Evolutionary conservation across 805 yeast genomes (phyloP), one percentile per base, ranked within the genome.

Genomic region (Ogataea thermomethanolica): DNA sequence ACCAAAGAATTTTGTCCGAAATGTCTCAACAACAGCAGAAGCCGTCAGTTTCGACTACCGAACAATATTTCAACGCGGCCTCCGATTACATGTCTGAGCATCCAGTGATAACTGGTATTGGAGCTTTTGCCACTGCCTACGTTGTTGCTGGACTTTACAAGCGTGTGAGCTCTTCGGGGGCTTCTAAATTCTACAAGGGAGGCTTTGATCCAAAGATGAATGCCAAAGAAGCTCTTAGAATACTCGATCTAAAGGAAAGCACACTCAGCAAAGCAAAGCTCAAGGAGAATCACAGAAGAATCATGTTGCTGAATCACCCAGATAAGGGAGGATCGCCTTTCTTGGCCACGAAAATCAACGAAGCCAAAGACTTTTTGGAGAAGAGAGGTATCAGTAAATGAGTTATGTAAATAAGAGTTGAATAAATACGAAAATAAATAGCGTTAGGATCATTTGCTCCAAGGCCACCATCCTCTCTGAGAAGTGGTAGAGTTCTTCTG

Each of bases 271-370:
- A 76, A 62, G 74, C 79, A 44, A 80, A 73, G 54, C 70, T 89
- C 55, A 83, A 84, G 58, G 88, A 82, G 46, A 81, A 79, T 44
- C 96, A 90, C 59, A 77, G 96, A 65, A 71, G 71, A 53, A 81
- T 89, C 55, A 85, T 90, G 93, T 65, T 87, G 64, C 76, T 84
- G 35, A 90, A 90, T 61, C 97, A 90, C 59, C 97, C 97, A 8
- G 97, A 90, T 67, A 84, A 81, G 59, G 96, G 96, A 25, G 97
- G 97, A 2, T 83, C 95, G 8, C 85, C 95, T 21, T 88, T 76
- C 55, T 61, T 90, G 62, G 96, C 97, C 33, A 81, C 90, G 43
- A 90, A 90, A 69, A 83, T 90, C 46, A 90, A 90, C 61, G 96
- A 90, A 66, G 96, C 97, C 21, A 82, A 83, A 56, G 95, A 87